Percentiles rank a stretch among this genome's conserved stretches.
phyloP scores from a whole-genome alignment of 495 filamentous ascomycete genomes.

The Sordaria brevicollis region DNA sequence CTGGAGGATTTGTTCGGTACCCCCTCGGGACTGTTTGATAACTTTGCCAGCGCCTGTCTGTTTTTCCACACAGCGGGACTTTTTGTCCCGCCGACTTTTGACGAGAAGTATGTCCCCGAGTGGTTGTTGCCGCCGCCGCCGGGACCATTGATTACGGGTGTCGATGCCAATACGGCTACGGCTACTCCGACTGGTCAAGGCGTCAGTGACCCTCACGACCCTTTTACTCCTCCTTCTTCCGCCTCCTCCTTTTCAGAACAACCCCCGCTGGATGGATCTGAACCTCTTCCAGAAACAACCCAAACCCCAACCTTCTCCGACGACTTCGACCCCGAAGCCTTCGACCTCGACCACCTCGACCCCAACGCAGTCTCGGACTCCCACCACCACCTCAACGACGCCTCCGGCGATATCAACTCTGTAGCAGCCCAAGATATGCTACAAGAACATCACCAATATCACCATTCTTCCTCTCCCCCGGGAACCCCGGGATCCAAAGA shows the following conservation, averaged over 20 bases:
- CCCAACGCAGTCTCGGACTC: no score
- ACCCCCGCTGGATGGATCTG: neutral
- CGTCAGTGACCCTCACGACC: neutral
- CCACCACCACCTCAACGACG: neutral
- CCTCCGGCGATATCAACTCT: neutral
- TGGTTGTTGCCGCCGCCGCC: neutral
- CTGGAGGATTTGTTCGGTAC: constrained; percentile 24
- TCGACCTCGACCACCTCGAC: neutral
- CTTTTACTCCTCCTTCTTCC: neutral
- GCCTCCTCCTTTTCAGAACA: neutral
- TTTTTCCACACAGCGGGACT: constrained; percentile 41
- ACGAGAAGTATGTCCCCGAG: neutral
- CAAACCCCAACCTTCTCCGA: neutral
- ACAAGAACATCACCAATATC: no score
- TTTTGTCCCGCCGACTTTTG: constrained; percentile 27
- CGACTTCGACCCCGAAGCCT: neutral
- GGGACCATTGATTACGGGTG: neutral
- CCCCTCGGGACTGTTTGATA: constrained; percentile 37
- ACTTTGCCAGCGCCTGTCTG: constrained; percentile 41
- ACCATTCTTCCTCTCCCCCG: no score
- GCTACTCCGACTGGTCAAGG: neutral
- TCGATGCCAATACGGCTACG: constrained; percentile 3
- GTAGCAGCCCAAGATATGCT: neutral
- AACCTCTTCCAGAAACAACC: neutral
- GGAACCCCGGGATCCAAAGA: no score